phyloP scores from a whole-genome alignment of 371 early-diverging fungal species.

The Cokeromyces recurvatus region DNA sequence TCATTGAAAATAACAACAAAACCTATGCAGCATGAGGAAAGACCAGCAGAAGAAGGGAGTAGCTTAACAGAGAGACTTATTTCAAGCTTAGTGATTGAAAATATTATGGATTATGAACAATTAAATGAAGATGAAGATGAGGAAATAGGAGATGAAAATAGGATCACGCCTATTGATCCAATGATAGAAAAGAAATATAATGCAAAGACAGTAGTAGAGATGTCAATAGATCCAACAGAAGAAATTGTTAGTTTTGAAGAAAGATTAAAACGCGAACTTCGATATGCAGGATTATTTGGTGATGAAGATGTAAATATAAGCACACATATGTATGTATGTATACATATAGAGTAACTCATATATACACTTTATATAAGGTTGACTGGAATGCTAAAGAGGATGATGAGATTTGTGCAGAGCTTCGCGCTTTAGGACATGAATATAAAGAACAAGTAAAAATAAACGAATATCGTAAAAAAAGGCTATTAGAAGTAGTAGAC shows the following conservation, averaged over 20 bases:
- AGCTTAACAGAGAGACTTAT: conserved; percentile 75
- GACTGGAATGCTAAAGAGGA: conserved; percentile 75
- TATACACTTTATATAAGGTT: too few relatives aligned
- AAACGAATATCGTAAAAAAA: conserved; percentile 66
- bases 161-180: background rate
- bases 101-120: background rate
- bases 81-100: conserved; percentile 54
- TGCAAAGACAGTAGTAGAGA: conserved; percentile 13
- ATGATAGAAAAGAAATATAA: conserved; percentile 4
- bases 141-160: conserved; percentile 2
- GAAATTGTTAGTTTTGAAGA: conserved; percentile 66
- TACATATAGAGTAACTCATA: too few relatives aligned
- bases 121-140: conserved; percentile 25
- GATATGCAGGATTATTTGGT: conserved; percentile 75
- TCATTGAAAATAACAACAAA: conserved; percentile 15
- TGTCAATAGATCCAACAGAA: conserved; percentile 18
- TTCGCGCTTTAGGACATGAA: conserved; percentile 64
- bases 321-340: too few relatives aligned
- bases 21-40: background rate
- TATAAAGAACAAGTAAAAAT: conserved; percentile 65
- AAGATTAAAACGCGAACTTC: conserved; percentile 75
- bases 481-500: conserved; percentile 64
- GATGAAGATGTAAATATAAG: conserved; percentile 74
- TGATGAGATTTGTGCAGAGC: conserved; percentile 81
- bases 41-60: conserved; percentile 32